Conservation (phyloP, 768 basidiomycete species). For the Podaxis carcinomalis region DNA sequence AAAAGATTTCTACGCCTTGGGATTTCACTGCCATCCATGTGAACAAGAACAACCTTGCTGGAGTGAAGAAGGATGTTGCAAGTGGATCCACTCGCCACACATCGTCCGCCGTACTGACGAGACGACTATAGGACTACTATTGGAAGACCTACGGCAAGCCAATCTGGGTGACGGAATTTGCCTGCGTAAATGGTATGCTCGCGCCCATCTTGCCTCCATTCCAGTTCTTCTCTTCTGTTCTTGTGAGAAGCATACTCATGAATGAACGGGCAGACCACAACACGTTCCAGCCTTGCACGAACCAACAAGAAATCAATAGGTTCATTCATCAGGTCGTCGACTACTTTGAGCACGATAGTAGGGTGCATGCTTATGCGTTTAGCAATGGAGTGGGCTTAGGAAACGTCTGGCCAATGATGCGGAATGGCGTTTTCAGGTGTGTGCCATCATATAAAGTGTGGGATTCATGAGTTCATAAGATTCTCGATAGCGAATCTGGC, state of each 20-base stretch:
- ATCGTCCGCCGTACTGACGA: not conserved
- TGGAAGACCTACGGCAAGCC: slow-evolving; percentile 36
- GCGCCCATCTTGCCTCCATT: not conserved
- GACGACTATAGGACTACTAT: slow-evolving; percentile 34
- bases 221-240: not conserved
- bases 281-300: slow-evolving; percentile 38
- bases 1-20: slow-evolving; percentile 35
- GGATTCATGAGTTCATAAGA: not conserved
- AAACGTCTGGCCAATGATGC: slow-evolving; percentile 41
- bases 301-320: slow-evolving; percentile 37
- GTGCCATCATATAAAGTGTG: not conserved
- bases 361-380: slow-evolving; percentile 41
- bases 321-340: slow-evolving; percentile 37
- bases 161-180: slow-evolving; percentile 46
- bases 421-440: slow-evolving; percentile 31
- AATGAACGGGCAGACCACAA: slow-evolving; percentile 25
- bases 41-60: slow-evolving; percentile 42
- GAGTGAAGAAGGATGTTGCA: slow-evolving; percentile 40
- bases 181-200: slow-evolving; percentile 39
- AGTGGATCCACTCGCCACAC: slow-evolving; percentile 3
- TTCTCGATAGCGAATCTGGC: slow-evolving; percentile 30
- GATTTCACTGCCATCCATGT: slow-evolving; percentile 46
- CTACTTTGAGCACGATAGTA: slow-evolving; percentile 31
- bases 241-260: not conserved
- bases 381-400: slow-evolving; percentile 45